Base-by-base conservation (phyloP, 768 basidiomycete species). In the Lactifluus pinguis region DNA sequence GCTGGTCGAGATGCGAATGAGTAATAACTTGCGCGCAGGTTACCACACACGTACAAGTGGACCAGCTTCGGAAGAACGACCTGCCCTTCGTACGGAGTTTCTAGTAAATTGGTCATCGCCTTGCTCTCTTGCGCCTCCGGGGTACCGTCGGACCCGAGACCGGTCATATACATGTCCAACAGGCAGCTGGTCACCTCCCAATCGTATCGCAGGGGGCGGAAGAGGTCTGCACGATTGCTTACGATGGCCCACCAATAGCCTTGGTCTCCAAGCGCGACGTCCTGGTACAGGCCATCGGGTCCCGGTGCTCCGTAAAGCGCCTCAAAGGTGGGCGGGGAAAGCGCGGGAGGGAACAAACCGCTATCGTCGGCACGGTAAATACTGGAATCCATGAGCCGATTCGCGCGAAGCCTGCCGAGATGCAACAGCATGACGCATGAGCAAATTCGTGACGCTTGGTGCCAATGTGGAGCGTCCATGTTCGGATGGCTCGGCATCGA, bases 221-320 rank as follows among this genome's bases (percentile, higher is more conserved):
- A 77, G 8, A 80, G 66, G 39, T 78, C 75, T 14, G 69, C 71
- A 41, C 71, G 72, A 59, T 76, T 68, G 60, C 73, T 72, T n/a
- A 79, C 75, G 61, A 81, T 78, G 50, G 79, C 79, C 79, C 79
- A 81, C 77, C 77, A 81, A 61, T 78, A 81, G 4, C 77, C 77
- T 67, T 81, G 79, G 66, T 80, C 80, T 41, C 79, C 79, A 36
- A 81, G 73, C n/a, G 73, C 75, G 4, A 77, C 78, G 62, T 77
- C 75, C 48, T 73, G 66, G 59, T 79, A 78, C 15, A 69, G 72
- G 2, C 76, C 77, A 13, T 71, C 51, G 6, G 61, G 68, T 14
- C 69, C 72, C 2, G 77, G 77, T 11, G 67, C 57, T 21, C 79
- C 79, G 57, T 75, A 81, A 70, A 76, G 75, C 2, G 75, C 74